Evolutionary conservation across 192 early-diverging fungal species (phyloP).

Genomic region (Coemansia sp.): DNA sequence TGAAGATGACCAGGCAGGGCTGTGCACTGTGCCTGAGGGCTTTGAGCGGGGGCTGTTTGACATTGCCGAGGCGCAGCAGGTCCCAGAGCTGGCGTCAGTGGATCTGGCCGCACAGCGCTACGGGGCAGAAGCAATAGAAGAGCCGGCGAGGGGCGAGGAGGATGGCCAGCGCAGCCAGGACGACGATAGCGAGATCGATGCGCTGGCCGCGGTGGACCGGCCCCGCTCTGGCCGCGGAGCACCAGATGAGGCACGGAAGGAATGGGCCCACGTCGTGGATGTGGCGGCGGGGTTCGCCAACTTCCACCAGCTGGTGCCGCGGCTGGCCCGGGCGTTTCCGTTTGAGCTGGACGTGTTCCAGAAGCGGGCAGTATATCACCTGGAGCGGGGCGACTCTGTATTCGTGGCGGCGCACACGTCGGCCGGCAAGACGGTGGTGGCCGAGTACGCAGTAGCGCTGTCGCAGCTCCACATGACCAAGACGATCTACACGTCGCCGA

Average conservation of each 20-base stretch:
- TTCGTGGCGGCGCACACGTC: conserved; percentile 99
- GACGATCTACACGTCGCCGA: conserved; percentile 96
- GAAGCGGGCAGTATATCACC: conserved; percentile 91
- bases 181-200: conserved; percentile 6
- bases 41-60: conserved; percentile 40
- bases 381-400: conserved; percentile 91
- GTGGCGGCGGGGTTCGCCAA: conserved; percentile 80
- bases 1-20: background rate
- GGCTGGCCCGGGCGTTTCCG: conserved; percentile 80
- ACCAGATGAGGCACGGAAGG: conserved; percentile 24
- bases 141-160: too few species aligned
- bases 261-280: conserved; percentile 94
- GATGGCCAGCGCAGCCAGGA: background rate
- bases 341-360: conserved; percentile 98
- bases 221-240: background rate
- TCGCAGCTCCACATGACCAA: conserved; percentile 92
- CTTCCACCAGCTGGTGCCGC: conserved; percentile 85
- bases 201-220: background rate
- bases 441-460: conserved; percentile 95
- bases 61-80: conserved; percentile 2
- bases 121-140: background rate
- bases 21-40: conserved; percentile 36
- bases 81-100: background rate
- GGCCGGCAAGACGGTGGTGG: conserved; percentile 97
- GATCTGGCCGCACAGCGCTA: conserved; percentile 28